phyloP scores from a whole-genome alignment of 2,329 filamentous ascomycete species.

The Fusarium lyarnte region DNA sequence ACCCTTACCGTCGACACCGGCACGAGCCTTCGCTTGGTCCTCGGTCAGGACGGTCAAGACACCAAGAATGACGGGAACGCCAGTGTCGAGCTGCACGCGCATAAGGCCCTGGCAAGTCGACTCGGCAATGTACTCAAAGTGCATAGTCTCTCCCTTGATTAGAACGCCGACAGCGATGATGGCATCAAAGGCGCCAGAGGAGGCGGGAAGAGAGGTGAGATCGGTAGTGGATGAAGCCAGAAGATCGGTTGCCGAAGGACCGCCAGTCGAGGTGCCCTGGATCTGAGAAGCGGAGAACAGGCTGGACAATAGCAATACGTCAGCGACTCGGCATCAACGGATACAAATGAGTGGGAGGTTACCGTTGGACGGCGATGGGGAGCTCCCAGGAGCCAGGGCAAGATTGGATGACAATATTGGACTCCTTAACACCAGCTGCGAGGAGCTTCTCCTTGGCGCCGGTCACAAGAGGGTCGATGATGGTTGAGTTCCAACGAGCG shows the following conservation, averaged over 20 bases:
- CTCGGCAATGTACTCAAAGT: conserved; percentile 98
- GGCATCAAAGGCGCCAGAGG: conserved; percentile 82
- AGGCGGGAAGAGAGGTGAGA: conserved; percentile 60
- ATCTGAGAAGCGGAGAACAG: conserved; percentile 88
- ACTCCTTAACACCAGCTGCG: conserved; percentile 81
- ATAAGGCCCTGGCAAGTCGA: conserved; percentile 91
- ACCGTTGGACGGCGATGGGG: conserved; percentile 89
- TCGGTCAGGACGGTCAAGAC: conserved; percentile 89
- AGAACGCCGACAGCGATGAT: conserved; percentile 95
- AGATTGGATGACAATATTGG: conserved; percentile 88
- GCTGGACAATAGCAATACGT: conserved; percentile 53
- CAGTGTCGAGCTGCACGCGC: conserved; percentile 89
- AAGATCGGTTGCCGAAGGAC: conserved; percentile 77
- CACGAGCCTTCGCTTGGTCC: conserved; percentile 85
- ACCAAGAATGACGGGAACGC: conserved; percentile 91
- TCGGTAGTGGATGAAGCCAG: conserved; percentile 76
- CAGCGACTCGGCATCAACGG: conserved; percentile 14
- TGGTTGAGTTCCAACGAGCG: conserved; percentile 90
- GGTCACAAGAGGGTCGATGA: conserved; percentile 85
- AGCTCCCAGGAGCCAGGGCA: conserved; percentile 96
- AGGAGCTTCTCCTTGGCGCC: conserved; percentile 83
- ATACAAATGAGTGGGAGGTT: conserved; percentile 40
- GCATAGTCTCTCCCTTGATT: conserved; percentile 99
- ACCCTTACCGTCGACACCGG: conserved; percentile 72
- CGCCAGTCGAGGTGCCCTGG: conserved; percentile 73